Percentiles rank a stretch among this genome's conserved stretches.
Evolutionary conservation across 257 asterid species (phyloP).

Genomic region (Plantago elongata): DNA sequence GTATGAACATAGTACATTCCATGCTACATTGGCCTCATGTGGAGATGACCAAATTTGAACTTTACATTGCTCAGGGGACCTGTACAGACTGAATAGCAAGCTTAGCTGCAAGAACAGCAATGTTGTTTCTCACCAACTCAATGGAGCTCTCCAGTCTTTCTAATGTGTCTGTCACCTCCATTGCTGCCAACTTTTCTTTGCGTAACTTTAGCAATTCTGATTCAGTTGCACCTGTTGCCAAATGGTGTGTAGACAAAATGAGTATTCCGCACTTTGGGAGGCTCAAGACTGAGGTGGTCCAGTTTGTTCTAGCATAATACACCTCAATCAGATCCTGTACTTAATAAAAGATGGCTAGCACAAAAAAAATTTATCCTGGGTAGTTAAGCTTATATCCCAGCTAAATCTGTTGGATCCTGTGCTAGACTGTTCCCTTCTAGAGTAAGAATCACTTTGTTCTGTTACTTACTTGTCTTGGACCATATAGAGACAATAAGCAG

Average conservation of each 20-base stretch:
- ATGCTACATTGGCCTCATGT: background rate
- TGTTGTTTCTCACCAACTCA: slow-evolving; percentile 37
- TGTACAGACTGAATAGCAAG: slow-evolving; percentile 74
- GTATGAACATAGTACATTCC: background rate
- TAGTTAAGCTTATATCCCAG: too few relatives aligned
- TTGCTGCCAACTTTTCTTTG: slow-evolving; percentile 51
- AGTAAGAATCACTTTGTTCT: too few relatives aligned
- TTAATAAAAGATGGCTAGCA: too few relatives aligned
- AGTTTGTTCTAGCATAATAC: background rate
- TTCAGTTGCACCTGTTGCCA: slow-evolving; percentile 41
- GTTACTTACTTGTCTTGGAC: too few relatives aligned
- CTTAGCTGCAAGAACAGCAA: slow-evolving; percentile 65
- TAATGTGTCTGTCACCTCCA: slow-evolving; percentile 60
- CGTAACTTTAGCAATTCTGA: slow-evolving; percentile 53
- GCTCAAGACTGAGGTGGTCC: background rate
- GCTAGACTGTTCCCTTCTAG: too few relatives aligned
- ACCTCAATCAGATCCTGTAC: background rate
- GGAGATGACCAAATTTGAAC: background rate
- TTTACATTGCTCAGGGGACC: slow-evolving; percentile 20
- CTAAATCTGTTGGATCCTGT: too few relatives aligned
- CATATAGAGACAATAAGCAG: too few relatives aligned
- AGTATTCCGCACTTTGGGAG: background rate
- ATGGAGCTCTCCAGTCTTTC: slow-evolving; percentile 51
- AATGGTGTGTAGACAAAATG: slow-evolving; percentile 1
- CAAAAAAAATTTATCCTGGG: too few relatives aligned